Evolutionary conservation across 2,329 filamentous ascomycete genomes (phyloP).

Genomic region (Colletotrichum sp.): DNA sequence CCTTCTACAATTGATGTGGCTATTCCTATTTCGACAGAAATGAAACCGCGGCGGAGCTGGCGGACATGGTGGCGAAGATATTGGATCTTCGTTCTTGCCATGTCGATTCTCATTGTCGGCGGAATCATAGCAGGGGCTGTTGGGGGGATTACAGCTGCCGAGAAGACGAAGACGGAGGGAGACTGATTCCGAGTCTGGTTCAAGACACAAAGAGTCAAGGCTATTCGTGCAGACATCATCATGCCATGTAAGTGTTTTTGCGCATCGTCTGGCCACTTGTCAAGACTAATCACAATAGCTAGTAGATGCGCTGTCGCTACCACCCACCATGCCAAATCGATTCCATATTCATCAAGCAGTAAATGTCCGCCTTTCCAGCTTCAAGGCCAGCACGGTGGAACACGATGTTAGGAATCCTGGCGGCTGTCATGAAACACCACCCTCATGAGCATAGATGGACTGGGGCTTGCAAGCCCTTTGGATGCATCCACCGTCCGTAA

Average conservation of each 20-base stretch:
- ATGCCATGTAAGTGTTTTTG: background rate
- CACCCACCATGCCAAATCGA: background rate
- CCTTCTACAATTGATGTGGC: slow-evolving; percentile 1
- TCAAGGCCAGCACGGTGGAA: background rate
- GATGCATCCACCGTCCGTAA: too few species aligned
- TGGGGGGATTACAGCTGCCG: background rate
- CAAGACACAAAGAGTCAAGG: background rate
- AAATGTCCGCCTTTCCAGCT: background rate
- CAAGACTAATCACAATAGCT: background rate
- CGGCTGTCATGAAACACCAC: too few species aligned
- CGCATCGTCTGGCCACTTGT: background rate
- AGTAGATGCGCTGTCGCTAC: background rate
- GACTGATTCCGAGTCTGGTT: background rate
- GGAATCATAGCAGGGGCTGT: slow-evolving; percentile 14
- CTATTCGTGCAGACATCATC: background rate
- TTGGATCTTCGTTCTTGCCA: slow-evolving; percentile 13
- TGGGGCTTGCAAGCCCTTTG: too few species aligned
- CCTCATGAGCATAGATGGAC: too few species aligned
- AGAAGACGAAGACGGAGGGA: background rate
- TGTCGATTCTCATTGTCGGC: slow-evolving; percentile 3
- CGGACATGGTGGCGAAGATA: slow-evolving; percentile 5
- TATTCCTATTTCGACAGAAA: background rate
- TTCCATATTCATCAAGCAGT: background rate
- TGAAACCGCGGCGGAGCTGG: background rate
- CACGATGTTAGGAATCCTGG: too few species aligned